Evolutionary conservation across 1,284 basidiomycete genomes (phyloP), one percentile per base, ranked within the genome.

Genomic region (Ganoderma leucocontextum): DNA sequence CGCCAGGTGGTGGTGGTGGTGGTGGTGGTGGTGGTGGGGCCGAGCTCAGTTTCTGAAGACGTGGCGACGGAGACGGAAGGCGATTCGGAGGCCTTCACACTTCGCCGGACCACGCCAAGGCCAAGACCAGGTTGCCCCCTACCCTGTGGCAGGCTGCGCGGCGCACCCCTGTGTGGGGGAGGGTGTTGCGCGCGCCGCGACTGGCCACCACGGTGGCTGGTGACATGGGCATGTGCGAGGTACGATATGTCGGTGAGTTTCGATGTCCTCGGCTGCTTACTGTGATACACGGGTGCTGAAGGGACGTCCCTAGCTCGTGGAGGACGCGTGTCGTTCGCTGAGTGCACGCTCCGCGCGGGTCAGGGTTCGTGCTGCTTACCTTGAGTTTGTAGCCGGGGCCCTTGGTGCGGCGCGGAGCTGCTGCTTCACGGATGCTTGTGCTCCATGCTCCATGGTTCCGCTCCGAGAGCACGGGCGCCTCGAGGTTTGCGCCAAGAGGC

Each of bases 1-100:
- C 4, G 22, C 1, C 49, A 13, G 49, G 52, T 33, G 52, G 44
- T 22, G 52, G 25, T 29, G 25, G 49, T 1, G 22, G n/a, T 33
- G 44, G 64, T 53, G 60, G 41, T 59, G 39, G 41, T 2, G 44
- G n/a, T 47, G 44, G 44, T 7, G 57, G 58, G 22, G 64, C 67
- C 67, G 71, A 70, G 67, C 63, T 72, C 42, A 70, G 62, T 66
- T 70, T 72, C 55, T 72, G 65, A 72, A 39, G 41, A 39, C 6
- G n/a, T 39, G n/a, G 36, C 59, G 52, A 29, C 52, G 52, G 25
- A 53, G 25, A 33, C 52, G 52, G 25, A 53, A 4, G 25, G 12
- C 39, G 19, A 7, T 47, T 47, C 17, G 19, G n/a, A 15, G 19
- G 17, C 9, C 44, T 15, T 7, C 4, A 17, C 19, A 7, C 44